Base-by-base conservation (phyloP, 2,329 filamentous ascomycete species). In the Sclerotiophoma versabilis region DNA sequence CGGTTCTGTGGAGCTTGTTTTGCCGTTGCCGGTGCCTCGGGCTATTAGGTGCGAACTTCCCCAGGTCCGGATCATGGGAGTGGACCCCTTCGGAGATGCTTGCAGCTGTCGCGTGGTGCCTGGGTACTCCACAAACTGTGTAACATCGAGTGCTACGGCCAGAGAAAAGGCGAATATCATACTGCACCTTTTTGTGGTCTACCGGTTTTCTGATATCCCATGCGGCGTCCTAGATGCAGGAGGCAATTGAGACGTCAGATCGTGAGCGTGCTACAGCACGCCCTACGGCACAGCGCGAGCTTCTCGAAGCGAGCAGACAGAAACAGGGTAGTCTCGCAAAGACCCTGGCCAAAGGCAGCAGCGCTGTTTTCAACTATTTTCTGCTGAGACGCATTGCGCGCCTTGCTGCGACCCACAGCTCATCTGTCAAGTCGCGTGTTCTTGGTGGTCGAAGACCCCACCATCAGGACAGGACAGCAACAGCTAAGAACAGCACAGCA, bases 21-120 rank as follows among this genome's bases (percentile, higher is more conserved):
- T 47, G 42, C 49, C 43, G 49, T 15, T 29, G 51, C 51, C 51
- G 44, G 45, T 41, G 45, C 51, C 51, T 46, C 39, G 51, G 51
- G 51, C 20, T 49, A 41, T 22, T 10, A 11, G 6, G 27, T n/a
- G 25, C 23, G 20, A 34, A 39, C 22, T 47, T 55, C 52, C 52
- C 52, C 41, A 55, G 52, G 52, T 41, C 52, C 47, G 52, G 30
- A 23, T 19, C 32, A 17, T 30, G 27, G 11, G 4, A 19, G 42
- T 27, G 36, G 33, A 41, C 5, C 32, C 15, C 15, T 23, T 15
- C 4, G 38, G 11, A 27, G n/a, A 27, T 46, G 23, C 32, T 27
- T 36, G 22, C 30, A 29, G 46, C 22, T 34, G 46, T 48, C 33
- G 44, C 33, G 25, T 48, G 44, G 23, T 19, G 4, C 27, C 10